These are phyloP conservation scores for Pyricularia sp. DNA, from an alignment of 2,329 filamentous ascomycete genomes.

Conservation along the genomic window DNA sequence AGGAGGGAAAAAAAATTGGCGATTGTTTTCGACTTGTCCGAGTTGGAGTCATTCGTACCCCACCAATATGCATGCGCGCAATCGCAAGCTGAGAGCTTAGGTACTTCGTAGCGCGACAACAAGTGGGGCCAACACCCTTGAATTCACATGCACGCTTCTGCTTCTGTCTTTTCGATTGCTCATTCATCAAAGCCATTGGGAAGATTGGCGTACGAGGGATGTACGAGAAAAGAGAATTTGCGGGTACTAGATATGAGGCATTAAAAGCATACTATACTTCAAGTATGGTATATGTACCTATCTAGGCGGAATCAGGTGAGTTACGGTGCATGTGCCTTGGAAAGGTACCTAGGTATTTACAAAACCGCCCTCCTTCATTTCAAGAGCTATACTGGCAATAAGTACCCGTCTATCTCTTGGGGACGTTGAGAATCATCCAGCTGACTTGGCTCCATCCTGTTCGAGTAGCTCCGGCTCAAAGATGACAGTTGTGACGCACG, in stretches of 20 bases:
- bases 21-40: background rate
- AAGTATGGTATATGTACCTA: no score
- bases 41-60: constrained; percentile 5
- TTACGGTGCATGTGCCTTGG: background rate
- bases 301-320: background rate
- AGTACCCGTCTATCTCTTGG: background rate
- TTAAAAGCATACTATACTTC: background rate
- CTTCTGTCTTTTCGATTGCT: background rate
- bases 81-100: background rate
- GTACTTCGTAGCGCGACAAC: background rate
- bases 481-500: background rate
- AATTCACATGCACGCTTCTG: background rate
- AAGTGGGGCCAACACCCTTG: background rate
- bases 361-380: background rate
- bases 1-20: background rate
- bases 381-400: no score
- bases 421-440: background rate
- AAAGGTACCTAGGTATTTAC: background rate
- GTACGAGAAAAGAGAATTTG: background rate
- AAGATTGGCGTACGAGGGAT: background rate
- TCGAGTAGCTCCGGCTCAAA: background rate
- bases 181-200: background rate
- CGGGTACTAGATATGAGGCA: background rate
- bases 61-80: background rate
- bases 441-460: background rate